Conservation (phyloP, 345 rosid species). For the Garcia nutans region DNA sequence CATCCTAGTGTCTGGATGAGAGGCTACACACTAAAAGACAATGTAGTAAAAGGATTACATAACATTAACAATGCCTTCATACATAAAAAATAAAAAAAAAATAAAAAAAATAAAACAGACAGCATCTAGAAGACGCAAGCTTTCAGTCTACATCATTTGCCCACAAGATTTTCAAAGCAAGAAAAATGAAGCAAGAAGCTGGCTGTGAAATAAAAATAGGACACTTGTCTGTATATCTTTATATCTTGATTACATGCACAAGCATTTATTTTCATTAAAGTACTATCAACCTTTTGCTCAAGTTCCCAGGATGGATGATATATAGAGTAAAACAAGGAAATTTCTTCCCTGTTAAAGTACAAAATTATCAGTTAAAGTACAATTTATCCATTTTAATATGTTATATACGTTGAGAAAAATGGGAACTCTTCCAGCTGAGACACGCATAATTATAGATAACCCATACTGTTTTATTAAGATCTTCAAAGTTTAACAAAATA, state of each 20-base stretch:
- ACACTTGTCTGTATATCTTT: neutral
- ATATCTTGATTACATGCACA: neutral
- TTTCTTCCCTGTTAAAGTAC: neutral
- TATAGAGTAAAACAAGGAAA: neutral
- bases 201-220: neutral
- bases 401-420: neutral
- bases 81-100: neutral
- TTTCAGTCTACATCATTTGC: neutral
- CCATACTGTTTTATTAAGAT: neutral
- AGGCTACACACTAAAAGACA: constrained; percentile 91
- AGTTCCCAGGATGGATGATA: neutral
- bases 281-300: neutral
- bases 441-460: neutral
- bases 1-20: constrained; percentile 96
- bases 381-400: neutral
- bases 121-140: neutral
- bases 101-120: neutral
- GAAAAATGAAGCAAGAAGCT: neutral
- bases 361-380: too few relatives aligned
- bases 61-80: constrained; percentile 19
- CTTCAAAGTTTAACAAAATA: neutral
- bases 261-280: neutral
- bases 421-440: neutral
- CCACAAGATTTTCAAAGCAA: neutral
- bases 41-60: constrained; percentile 2